Percentiles rank a stretch among this genome's conserved stretches.
These are phyloP conservation scores for Myrica gale DNA, from an alignment of 306 rosid species.

Conservation along the genomic window DNA sequence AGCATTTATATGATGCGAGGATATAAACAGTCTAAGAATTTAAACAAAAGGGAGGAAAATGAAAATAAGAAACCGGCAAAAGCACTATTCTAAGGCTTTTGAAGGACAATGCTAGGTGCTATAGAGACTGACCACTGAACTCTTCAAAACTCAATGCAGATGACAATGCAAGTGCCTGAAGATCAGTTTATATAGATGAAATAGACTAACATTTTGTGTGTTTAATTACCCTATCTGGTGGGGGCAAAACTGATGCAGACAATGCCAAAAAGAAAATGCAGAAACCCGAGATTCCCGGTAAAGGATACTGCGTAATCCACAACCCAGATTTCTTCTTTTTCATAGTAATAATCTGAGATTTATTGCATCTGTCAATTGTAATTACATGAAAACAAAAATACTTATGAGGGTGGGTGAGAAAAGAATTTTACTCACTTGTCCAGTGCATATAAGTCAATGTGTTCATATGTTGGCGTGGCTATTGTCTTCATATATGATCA, in stretches of 20 bases:
- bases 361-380: not conserved
- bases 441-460: not conserved
- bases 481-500: not conserved
- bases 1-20: not conserved
- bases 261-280: conserved; percentile 1
- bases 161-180: not conserved
- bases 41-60: not conserved
- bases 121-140: conserved; percentile 11
- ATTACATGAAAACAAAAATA: not conserved
- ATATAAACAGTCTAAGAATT: not conserved
- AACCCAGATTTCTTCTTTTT: conserved; percentile 11
- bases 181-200: conserved; percentile 24
- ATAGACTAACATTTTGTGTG: conserved; percentile 6
- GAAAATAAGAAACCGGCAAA: not conserved
- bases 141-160: conserved; percentile 5
- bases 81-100: not conserved
- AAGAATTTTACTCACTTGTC: too few relatives aligned
- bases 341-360: conserved; percentile 2
- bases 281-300: not conserved
- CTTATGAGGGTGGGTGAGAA: not conserved
- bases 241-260: conserved; percentile 12
- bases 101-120: not conserved
- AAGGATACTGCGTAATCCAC: conserved; percentile 6
- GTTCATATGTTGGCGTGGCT: not conserved
- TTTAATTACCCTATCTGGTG: conserved; percentile 2